phyloP scores from a whole-genome alignment of 345 rosid species.

The Dipteronia dyeriana region DNA sequence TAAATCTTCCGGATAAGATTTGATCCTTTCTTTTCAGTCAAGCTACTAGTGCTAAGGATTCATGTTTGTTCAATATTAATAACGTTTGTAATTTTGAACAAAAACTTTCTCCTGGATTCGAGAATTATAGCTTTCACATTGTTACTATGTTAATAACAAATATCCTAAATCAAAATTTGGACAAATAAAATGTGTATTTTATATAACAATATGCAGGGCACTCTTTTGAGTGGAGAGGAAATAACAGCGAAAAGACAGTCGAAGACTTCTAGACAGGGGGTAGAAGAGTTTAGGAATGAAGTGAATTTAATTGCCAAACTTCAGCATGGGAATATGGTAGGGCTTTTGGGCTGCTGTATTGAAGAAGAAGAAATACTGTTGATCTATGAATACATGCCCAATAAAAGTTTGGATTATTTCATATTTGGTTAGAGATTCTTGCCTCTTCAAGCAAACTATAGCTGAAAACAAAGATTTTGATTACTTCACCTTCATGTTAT shows the following conservation, averaged over 20 bases:
- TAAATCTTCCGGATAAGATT: too few species aligned
- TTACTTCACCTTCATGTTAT: not conserved
- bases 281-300: constrained; percentile 40
- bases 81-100: too few species aligned
- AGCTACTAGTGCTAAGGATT: too few species aligned
- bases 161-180: not conserved
- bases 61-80: too few species aligned
- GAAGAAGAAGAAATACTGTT: constrained; percentile 8
- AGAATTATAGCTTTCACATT: too few species aligned
- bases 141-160: too few species aligned
- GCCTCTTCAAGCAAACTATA: not conserved
- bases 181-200: too few species aligned
- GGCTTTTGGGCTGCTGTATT: constrained; percentile 12
- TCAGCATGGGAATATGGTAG: constrained; percentile 12
- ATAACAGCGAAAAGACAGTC: constrained; percentile 45
- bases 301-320: constrained; percentile 30
- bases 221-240: constrained; percentile 29
- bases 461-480: not conserved
- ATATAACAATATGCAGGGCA: constrained; percentile 23
- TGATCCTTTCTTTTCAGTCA: too few species aligned
- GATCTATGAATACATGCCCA: constrained; percentile 10
- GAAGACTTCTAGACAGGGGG: constrained; percentile 37
- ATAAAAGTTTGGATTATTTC: constrained; percentile 17
- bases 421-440: not conserved
- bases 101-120: too few species aligned